Percentiles rank a stretch among this genome's conserved stretches.
These are phyloP conservation scores for Cairneyella variabilis DNA, from an alignment of 495 filamentous ascomycete species.

Conservation along the genomic window DNA sequence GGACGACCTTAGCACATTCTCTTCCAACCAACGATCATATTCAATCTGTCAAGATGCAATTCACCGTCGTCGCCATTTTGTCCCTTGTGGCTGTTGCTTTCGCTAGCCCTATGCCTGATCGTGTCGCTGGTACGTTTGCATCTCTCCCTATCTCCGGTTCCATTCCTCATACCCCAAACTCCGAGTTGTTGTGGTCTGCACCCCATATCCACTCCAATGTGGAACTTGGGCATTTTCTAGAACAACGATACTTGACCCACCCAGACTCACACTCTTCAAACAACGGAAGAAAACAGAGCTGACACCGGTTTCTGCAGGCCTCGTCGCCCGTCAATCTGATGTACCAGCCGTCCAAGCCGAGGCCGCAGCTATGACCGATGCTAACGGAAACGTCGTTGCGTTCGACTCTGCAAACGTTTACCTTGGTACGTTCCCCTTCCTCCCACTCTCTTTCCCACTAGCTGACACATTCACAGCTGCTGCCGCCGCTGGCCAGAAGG, in stretches of 20 bases:
- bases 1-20: constrained; percentile 36
- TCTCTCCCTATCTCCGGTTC: background rate
- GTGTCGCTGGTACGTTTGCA: constrained; percentile 29
- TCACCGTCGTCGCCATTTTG: constrained; percentile 41
- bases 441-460: background rate
- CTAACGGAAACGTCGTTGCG: constrained; percentile 27
- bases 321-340: constrained; percentile 10
- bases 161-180: background rate
- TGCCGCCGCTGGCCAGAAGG: background rate
- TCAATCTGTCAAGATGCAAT: constrained; percentile 47
- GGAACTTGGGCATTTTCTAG: too few species aligned
- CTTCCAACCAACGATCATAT: constrained; percentile 17
- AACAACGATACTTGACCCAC: too few species aligned
- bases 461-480: background rate
- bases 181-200: too few species aligned
- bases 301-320: constrained; percentile 1
- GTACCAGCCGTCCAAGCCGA: constrained; percentile 9
- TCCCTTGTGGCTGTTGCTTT: constrained; percentile 41
- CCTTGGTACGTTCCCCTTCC: constrained; percentile 10
- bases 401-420: constrained; percentile 28
- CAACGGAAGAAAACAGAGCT: background rate
- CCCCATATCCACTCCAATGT: too few species aligned
- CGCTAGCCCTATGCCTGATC: constrained; percentile 30
- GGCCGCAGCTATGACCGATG: constrained; percentile 24
- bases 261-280: background rate